phyloP scores from a whole-genome alignment of 352 stramenopile species.

The Globisporangium iwayamae region DNA sequence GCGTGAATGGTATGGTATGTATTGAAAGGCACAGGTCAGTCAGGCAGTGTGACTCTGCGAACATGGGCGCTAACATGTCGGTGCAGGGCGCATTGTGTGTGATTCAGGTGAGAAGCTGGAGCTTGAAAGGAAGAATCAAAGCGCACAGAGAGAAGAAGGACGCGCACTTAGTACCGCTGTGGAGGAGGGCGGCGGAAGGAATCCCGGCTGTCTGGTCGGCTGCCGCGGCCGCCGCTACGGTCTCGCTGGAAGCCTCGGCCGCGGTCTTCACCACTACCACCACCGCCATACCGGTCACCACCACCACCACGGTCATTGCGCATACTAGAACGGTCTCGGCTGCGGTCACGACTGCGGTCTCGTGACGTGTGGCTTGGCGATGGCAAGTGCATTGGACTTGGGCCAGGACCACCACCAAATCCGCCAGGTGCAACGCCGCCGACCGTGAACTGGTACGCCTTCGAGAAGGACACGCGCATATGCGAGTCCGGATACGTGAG shows the following conservation, averaged over 20 bases:
- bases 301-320: constrained; percentile 6
- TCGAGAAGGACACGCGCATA: constrained; percentile 83
- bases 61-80: too few relatives aligned
- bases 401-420: constrained; percentile 18
- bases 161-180: constrained; percentile 19
- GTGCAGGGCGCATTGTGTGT: too few relatives aligned
- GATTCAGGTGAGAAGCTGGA: not conserved
- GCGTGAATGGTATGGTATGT: too few relatives aligned
- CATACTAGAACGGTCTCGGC: constrained; percentile 28
- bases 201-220: constrained; percentile 11
- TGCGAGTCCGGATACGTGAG: constrained; percentile 63
- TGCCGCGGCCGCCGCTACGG: not conserved
- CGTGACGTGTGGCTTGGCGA: constrained; percentile 24
- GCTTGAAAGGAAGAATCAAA: not conserved
- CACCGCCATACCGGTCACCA: constrained; percentile 4
- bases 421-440: constrained; percentile 9
- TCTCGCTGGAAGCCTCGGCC: constrained; percentile 15
- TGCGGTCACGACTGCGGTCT: constrained; percentile 49
- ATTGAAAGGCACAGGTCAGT: too few relatives aligned
- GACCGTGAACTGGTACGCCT: constrained; percentile 40
- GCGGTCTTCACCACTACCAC: constrained; percentile 15
- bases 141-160: not conserved
- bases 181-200: constrained; percentile 20
- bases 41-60: too few relatives aligned
- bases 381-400: constrained; percentile 16